Base-by-base conservation (phyloP, 1,284 basidiomycete species). In the Veloboletus limbatus region DNA sequence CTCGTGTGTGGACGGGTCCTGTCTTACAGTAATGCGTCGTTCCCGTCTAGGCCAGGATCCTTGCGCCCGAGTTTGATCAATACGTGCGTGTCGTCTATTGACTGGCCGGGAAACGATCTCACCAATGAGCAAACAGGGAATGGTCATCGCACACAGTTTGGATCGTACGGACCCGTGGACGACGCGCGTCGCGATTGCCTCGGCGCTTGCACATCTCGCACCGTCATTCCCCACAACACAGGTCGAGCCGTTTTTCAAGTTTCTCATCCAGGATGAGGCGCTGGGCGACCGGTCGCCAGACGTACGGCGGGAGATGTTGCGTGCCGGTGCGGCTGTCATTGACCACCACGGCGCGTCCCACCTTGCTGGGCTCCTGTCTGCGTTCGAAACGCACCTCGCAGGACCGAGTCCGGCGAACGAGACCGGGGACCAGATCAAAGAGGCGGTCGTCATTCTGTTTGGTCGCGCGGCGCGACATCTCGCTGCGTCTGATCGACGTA, bases 161-260 rank as follows among this genome's bases (percentile, higher is more conserved):
- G 86, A 94, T 62, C 82, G 90, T 27, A 72, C 81, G n/a, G 97
- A 99, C 68, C 96, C 95, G 5, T 99, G 92, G 92, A 78, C 83
- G 44, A 77, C 86, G 21, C 81, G 97, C 26, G 74, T 88, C 2
- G 92, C 96, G 4, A 76, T 89, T 37, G 88, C 90, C 0, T 67
- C 74, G 7, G 71, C 90, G 0, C 82, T 98, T 45, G 78, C 83
- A 53, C 71, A 80, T 3, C 66, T 95, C 3, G 82, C 92, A 0
- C 81, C 85, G 2, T 72, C 73, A 14, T 86, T 96, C 54, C 75
- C 79, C 0, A 73, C 79, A 8, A 70, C 73, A 0, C 78, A 87
- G 32, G 76, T 98, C 6, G 81, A 82, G 22, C 77, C 85, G 0
- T 88, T 98, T 69, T 95, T 98, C 72, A 72, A 78, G 50, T 97